phyloP scores from a whole-genome alignment of 306 rosid genomes.

The Cicer cuneatum region DNA sequence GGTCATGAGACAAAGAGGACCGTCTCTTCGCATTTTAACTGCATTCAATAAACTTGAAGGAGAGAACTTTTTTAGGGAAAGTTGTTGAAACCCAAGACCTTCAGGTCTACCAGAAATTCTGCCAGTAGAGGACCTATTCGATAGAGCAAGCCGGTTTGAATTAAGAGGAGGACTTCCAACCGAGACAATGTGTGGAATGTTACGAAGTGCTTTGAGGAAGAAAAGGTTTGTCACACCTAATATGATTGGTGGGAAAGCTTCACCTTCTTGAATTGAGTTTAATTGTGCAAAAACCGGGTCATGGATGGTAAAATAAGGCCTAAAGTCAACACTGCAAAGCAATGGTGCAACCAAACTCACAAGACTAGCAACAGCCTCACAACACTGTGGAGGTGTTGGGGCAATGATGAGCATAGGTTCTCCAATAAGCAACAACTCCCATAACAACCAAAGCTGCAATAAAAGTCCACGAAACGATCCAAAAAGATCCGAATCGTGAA shows the following conservation, averaged over 20 bases:
- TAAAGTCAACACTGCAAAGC: slow-evolving; percentile 84
- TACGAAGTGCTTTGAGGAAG: slow-evolving; percentile 85
- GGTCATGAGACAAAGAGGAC: slow-evolving; percentile 97
- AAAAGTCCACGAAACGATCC: slow-evolving; percentile 79
- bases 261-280: slow-evolving; percentile 76
- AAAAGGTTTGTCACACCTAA: slow-evolving; percentile 95
- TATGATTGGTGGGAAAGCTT: slow-evolving; percentile 74
- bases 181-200: slow-evolving; percentile 76
- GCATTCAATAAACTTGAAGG: slow-evolving; percentile 81
- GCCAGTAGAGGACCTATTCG: slow-evolving; percentile 64
- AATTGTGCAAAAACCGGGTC: slow-evolving; percentile 77
- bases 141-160: slow-evolving; percentile 56
- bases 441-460: slow-evolving; percentile 92
- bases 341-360: slow-evolving; percentile 94
- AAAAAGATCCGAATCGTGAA: slow-evolving; percentile 89
- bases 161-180: slow-evolving; percentile 87
- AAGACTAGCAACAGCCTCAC: slow-evolving; percentile 95
- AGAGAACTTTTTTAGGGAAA: slow-evolving; percentile 75
- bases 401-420: slow-evolving; percentile 90
- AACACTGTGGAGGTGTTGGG: slow-evolving; percentile 95
- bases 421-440: slow-evolving; percentile 93
- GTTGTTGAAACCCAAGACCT: slow-evolving; percentile 78
- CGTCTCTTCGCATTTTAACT: slow-evolving; percentile 85
- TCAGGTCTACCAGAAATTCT: slow-evolving; percentile 61
- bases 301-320: slow-evolving; percentile 96